A percentile compares a stretch with the other conserved stretches of the same genome.
Evolutionary conservation across 2,329 filamentous ascomycete genomes (phyloP).

Genomic region (Trichophyton verrucosum): DNA sequence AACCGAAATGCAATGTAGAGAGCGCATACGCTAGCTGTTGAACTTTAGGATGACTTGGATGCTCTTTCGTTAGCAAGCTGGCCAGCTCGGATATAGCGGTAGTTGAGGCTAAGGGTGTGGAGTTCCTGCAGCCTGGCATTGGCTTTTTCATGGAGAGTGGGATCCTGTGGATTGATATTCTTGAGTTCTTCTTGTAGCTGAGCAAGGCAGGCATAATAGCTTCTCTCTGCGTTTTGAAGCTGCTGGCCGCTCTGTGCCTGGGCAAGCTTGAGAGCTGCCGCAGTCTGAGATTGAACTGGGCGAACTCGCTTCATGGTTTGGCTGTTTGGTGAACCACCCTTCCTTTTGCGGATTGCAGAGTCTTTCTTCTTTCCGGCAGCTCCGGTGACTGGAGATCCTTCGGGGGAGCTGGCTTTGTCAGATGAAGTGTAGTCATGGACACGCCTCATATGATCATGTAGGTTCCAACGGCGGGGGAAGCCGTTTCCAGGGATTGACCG

Average conservation of each 20-base stretch:
- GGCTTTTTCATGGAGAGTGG: slow-evolving; percentile 32
- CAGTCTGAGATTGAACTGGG: slow-evolving; percentile 27
- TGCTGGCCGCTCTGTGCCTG: slow-evolving; percentile 27
- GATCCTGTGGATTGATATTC: slow-evolving; percentile 30
- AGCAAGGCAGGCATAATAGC: slow-evolving; percentile 31
- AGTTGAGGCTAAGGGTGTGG: slow-evolving; percentile 32
- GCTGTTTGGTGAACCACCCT: slow-evolving; percentile 24
- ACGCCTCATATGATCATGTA: slow-evolving; percentile 92
- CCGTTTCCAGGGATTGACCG: slow-evolving; percentile 70
- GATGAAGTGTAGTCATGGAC: slow-evolving; percentile 55
- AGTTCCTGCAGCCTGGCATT: slow-evolving; percentile 35
- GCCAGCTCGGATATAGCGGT: slow-evolving; percentile 32
- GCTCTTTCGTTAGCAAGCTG: slow-evolving; percentile 24
- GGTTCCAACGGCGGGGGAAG: slow-evolving; percentile 90
- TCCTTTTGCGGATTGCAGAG: slow-evolving; percentile 27
- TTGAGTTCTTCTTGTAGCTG: slow-evolving; percentile 29
- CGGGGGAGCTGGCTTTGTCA: slow-evolving; percentile 32
- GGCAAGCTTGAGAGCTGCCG: slow-evolving; percentile 24
- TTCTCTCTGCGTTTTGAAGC: slow-evolving; percentile 31
- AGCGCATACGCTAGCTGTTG: background rate
- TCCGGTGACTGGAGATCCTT: slow-evolving; percentile 23
- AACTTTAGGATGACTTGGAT: slow-evolving; percentile 1
- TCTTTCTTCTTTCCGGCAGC: slow-evolving; percentile 27
- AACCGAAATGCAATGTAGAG: background rate
- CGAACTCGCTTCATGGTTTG: slow-evolving; percentile 33